These are phyloP conservation scores for Panicum miliaceum DNA, from an alignment of 176 grass and related monocot species.

Conservation along the genomic window DNA sequence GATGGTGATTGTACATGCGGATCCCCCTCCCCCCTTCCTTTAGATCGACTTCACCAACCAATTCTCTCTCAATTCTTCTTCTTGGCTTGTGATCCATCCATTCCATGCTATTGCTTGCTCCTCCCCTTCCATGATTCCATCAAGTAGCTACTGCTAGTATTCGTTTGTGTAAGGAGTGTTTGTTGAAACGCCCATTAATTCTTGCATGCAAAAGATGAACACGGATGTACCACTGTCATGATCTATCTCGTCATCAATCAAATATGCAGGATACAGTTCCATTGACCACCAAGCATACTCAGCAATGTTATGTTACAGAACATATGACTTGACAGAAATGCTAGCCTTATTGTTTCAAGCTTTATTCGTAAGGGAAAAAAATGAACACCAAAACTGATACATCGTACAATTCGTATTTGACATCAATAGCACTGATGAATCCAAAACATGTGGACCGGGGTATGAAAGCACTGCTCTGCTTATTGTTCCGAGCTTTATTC, in stretches of 20 bases:
- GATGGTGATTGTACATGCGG: constrained; percentile 5
- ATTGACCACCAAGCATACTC: background rate
- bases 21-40: no score
- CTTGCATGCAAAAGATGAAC: constrained; percentile 16
- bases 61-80: no score
- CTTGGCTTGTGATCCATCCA: background rate
- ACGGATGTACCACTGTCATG: background rate
- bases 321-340: background rate
- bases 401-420: background rate
- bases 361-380: background rate
- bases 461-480: background rate
- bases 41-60: no score
- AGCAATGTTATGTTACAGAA: background rate
- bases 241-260: background rate
- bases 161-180: background rate
- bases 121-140: background rate
- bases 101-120: no score
- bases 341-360: background rate
- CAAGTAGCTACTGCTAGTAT: background rate
- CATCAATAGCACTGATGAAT: constrained; percentile 20
- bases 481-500: no score
- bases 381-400: background rate
- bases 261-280: background rate
- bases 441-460: background rate
- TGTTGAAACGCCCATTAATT: constrained; percentile 5